Evolutionary conservation across 352 stramenopile species (phyloP).

Genomic region (Blastocystis sp.): DNA sequence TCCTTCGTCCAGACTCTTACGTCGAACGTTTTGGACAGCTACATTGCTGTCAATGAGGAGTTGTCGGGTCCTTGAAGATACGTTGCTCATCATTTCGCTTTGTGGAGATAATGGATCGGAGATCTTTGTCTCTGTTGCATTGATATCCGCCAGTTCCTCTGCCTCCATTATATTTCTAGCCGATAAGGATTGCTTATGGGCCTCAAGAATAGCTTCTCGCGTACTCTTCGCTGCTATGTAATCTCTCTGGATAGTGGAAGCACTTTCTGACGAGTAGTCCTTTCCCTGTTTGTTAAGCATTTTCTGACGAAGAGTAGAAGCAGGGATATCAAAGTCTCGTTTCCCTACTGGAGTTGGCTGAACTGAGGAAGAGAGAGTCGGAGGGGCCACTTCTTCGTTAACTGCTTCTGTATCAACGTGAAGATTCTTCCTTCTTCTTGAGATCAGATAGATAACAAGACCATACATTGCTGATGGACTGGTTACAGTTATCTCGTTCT

Average conservation of each 20-base stretch:
- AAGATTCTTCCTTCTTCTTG: not conserved
- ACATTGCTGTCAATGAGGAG: conserved; percentile 3
- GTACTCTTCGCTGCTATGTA: conserved; percentile 36
- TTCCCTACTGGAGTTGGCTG: conserved; percentile 29
- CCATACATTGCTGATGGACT: conserved; percentile 1
- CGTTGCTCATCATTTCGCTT: too few species aligned
- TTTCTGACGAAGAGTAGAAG: conserved; percentile 38
- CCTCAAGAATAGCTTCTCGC: conserved; percentile 38
- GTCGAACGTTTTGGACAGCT: not conserved
- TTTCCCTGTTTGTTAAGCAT: conserved; percentile 61
- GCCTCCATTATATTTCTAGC: not conserved
- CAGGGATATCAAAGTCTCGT: conserved; percentile 40
- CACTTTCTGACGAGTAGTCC: conserved; percentile 42
- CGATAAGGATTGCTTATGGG: not conserved
- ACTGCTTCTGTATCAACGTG: conserved; percentile 3
- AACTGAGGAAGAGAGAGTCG: not conserved
- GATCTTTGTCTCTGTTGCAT: too few species aligned
- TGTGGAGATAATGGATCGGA: too few species aligned
- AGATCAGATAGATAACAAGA: not conserved
- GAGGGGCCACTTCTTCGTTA: conserved; percentile 20
- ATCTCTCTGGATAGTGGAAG: conserved; percentile 24
- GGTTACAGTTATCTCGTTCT: not conserved
- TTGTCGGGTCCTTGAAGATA: not conserved
- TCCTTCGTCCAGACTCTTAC: not conserved
- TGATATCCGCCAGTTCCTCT: not conserved